These are phyloP conservation scores for Poteriospumella lacustris DNA, from an alignment of 108 stramenopile species.

Conservation along the genomic window DNA sequence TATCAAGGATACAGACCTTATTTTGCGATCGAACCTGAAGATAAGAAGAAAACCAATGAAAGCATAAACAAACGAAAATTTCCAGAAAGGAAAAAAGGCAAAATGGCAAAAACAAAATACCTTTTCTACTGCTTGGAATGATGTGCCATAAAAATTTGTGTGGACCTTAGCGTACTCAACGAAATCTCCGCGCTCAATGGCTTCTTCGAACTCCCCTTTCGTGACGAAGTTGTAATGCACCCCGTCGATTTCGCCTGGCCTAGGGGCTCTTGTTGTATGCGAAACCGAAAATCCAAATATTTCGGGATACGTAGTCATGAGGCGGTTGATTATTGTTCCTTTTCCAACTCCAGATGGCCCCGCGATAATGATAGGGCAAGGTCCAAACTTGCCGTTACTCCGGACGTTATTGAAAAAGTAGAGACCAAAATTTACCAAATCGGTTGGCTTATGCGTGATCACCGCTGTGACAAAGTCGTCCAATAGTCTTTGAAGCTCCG, in stretches of 20 bases:
- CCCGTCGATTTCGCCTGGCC: slow-evolving; percentile 58
- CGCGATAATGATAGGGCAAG: slow-evolving; percentile 41
- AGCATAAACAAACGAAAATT: background rate
- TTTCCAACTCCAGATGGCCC: slow-evolving; percentile 62
- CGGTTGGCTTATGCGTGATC: background rate
- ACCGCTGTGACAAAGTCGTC: background rate
- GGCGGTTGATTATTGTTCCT: slow-evolving; percentile 52
- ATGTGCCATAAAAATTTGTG: slow-evolving; percentile 92
- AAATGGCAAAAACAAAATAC: background rate
- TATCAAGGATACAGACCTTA: slow-evolving; percentile 85
- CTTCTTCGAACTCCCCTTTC: slow-evolving; percentile 70
- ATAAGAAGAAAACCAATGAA: background rate
- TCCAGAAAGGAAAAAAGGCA: background rate
- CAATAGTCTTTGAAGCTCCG: background rate
- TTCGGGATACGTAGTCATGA: slow-evolving; percentile 39
- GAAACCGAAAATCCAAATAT: slow-evolving; percentile 68
- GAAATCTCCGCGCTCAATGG: slow-evolving; percentile 62
- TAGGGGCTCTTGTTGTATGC: slow-evolving; percentile 84
- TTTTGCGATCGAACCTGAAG: slow-evolving; percentile 43
- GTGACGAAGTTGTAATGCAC: slow-evolving; percentile 80
- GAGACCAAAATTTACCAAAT: background rate
- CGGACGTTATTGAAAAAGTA: background rate
- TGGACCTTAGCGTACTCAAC: slow-evolving; percentile 90
- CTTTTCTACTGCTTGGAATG: background rate
- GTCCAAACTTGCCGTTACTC: background rate